phyloP scores from a whole-genome alignment of 805 yeast species.

The Debaryomyces prosopidis region DNA sequence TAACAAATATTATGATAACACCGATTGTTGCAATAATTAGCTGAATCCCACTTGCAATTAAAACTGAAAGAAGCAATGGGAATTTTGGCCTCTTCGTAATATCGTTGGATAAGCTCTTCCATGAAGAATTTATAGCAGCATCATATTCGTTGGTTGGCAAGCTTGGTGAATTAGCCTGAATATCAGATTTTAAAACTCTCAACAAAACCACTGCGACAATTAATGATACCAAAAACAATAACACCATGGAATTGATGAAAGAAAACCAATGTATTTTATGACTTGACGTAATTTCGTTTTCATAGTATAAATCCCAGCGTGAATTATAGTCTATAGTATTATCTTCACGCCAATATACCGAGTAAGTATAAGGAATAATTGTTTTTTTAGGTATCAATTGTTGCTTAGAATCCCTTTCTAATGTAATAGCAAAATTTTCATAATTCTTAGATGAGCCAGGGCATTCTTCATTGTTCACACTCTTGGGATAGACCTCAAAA shows the following conservation, averaged over 20 bases:
- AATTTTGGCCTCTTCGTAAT: slow-evolving; percentile 54
- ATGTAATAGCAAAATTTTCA: slow-evolving; percentile 54
- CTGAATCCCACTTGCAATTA: slow-evolving; percentile 77
- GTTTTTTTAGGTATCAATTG: slow-evolving; percentile 28
- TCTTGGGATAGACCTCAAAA: slow-evolving; percentile 85
- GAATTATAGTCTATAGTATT: slow-evolving; percentile 59
- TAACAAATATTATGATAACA: slow-evolving; percentile 53
- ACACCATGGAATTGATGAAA: slow-evolving; percentile 66
- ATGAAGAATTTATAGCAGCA: slow-evolving; percentile 21
- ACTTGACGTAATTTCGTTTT: slow-evolving; percentile 47
- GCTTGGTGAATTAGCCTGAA: slow-evolving; percentile 22
- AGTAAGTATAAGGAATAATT: slow-evolving; percentile 73
- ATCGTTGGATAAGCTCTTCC: slow-evolving; percentile 57
- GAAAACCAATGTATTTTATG: slow-evolving; percentile 75
- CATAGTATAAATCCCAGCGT: slow-evolving; percentile 73
- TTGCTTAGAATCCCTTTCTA: slow-evolving; percentile 27
- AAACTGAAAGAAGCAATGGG: slow-evolving; percentile 50
- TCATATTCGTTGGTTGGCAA: slow-evolving; percentile 14
- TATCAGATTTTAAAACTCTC: slow-evolving; percentile 54
- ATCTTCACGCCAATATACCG: slow-evolving; percentile 89
- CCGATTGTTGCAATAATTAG: slow-evolving; percentile 64
- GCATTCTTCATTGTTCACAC: slow-evolving; percentile 66
- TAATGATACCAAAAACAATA: slow-evolving; percentile 60
- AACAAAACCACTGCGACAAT: slow-evolving; percentile 65
- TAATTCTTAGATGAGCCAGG: slow-evolving; percentile 71